A percentile compares a stretch with the other conserved stretches of the same genome.
Conservation (phyloP, 2,329 filamentous ascomycete genomes). For the Ceratocystiopsis sp. region DNA sequence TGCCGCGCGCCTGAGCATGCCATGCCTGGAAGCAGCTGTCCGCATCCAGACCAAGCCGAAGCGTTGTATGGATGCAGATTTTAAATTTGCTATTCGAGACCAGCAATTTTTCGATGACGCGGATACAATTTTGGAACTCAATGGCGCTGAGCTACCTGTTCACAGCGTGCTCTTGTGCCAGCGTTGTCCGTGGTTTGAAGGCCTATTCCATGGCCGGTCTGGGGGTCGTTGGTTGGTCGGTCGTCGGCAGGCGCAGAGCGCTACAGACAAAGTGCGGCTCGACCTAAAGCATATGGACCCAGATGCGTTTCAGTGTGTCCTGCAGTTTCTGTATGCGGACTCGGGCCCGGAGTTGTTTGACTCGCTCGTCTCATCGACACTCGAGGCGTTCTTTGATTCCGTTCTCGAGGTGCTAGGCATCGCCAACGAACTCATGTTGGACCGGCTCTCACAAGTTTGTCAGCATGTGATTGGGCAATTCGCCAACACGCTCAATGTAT, state of each 20-base stretch:
- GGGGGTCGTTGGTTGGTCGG: slow-evolving; percentile 67
- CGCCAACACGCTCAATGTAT: slow-evolving; percentile 74
- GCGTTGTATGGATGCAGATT: slow-evolving; percentile 48
- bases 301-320: slow-evolving; percentile 58
- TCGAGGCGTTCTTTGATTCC: slow-evolving; percentile 79
- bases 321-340: slow-evolving; percentile 73
- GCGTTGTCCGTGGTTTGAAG: slow-evolving; percentile 82
- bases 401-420: slow-evolving; percentile 79
- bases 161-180: slow-evolving; percentile 69
- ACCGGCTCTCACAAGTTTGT: slow-evolving; percentile 76
- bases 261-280: slow-evolving; percentile 39
- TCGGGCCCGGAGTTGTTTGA: slow-evolving; percentile 68
- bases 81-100: slow-evolving; percentile 53
- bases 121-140: slow-evolving; percentile 64
- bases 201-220: slow-evolving; percentile 77
- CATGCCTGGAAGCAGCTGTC: slow-evolving; percentile 57
- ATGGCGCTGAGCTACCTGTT: slow-evolving; percentile 51
- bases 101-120: slow-evolving; percentile 57
- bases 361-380: slow-evolving; percentile 46
- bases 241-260: slow-evolving; percentile 32
- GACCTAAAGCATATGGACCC: slow-evolving; percentile 69
- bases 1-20: slow-evolving; percentile 46
- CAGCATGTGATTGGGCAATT: slow-evolving; percentile 71
- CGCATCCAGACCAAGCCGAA: slow-evolving; percentile 54
- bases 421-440: slow-evolving; percentile 90